These are phyloP conservation scores for Coemansia sp. DNA, from an alignment of 192 early-diverging fungal genomes.

Conservation along the genomic window DNA sequence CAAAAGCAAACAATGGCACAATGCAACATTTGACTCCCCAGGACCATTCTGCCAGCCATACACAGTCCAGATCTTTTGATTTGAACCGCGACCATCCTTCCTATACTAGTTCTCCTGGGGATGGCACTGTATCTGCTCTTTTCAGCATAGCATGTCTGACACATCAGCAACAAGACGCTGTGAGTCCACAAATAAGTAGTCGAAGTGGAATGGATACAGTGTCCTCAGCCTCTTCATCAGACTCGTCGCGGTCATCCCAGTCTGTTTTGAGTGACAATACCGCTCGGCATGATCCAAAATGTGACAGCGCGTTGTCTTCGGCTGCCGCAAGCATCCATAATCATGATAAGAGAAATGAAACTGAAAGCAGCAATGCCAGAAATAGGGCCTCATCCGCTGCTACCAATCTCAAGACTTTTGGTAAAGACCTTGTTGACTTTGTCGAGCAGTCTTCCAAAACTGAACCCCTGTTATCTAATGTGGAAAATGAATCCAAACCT, in stretches of 20 bases:
- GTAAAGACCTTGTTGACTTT: slow-evolving; percentile 39
- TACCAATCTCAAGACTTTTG: slow-evolving; percentile 12
- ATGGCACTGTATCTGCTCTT: no score
- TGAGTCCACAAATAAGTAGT: no score
- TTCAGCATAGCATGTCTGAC: no score
- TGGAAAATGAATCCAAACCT: not conserved
- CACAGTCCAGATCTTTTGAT: slow-evolving; percentile 24
- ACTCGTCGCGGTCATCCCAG: no score
- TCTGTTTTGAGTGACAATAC: no score
- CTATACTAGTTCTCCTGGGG: no score
- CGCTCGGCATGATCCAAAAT: not conserved
- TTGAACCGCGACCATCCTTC: slow-evolving; percentile 2
- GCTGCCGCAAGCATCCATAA: not conserved
- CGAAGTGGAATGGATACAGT: no score
- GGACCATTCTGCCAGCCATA: not conserved
- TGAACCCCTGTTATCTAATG: not conserved
- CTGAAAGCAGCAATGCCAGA: not conserved
- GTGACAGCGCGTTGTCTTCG: slow-evolving; percentile 7
- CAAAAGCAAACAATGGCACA: slow-evolving; percentile 3
- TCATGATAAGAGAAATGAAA: not conserved
- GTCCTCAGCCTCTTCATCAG: no score
- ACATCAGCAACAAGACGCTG: no score
- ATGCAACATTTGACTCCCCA: not conserved
- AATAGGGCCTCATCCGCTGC: not conserved
- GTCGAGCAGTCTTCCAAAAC: slow-evolving; percentile 12